phyloP scores from a whole-genome alignment of 2,329 filamentous ascomycete genomes.

The Ascochyta viciae-villosae region DNA sequence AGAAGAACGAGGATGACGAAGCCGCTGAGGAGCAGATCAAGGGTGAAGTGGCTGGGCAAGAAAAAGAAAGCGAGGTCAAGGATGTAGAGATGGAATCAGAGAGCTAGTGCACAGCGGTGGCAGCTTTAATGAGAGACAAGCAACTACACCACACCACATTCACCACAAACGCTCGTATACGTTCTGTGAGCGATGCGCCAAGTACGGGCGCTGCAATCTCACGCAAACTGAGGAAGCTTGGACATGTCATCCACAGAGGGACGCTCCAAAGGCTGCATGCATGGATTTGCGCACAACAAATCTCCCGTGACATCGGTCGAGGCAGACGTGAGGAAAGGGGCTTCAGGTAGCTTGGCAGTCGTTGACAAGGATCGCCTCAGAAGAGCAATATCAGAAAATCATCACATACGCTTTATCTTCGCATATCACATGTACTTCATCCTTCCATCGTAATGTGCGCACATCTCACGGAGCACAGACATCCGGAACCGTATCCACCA shows the following conservation, averaged over 20 bases:
- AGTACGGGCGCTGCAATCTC: background rate
- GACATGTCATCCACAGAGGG: background rate
- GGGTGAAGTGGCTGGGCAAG: constrained; percentile 23
- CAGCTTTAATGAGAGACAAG: background rate
- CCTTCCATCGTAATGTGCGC: background rate
- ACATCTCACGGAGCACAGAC: background rate
- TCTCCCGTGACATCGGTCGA: background rate
- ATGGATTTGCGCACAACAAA: background rate
- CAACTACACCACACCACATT: background rate
- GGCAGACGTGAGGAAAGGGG: background rate
- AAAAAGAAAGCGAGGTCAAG: constrained; percentile 17
- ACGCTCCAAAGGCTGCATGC: background rate
- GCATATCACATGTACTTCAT: background rate
- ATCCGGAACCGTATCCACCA: background rate
- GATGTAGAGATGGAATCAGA: constrained; percentile 35
- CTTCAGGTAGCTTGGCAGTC: background rate
- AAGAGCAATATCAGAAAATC: background rate
- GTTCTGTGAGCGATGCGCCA: background rate
- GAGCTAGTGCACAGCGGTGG: constrained; percentile 12
- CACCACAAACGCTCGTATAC: background rate
- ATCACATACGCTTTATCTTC: background rate
- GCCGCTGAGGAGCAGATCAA: constrained; percentile 19
- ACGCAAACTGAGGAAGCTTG: background rate
- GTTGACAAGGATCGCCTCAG: background rate
- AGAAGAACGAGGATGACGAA: constrained; percentile 24